These are phyloP conservation scores for Castanospermum australe DNA, from an alignment of 306 rosid genomes.

Conservation along the genomic window DNA sequence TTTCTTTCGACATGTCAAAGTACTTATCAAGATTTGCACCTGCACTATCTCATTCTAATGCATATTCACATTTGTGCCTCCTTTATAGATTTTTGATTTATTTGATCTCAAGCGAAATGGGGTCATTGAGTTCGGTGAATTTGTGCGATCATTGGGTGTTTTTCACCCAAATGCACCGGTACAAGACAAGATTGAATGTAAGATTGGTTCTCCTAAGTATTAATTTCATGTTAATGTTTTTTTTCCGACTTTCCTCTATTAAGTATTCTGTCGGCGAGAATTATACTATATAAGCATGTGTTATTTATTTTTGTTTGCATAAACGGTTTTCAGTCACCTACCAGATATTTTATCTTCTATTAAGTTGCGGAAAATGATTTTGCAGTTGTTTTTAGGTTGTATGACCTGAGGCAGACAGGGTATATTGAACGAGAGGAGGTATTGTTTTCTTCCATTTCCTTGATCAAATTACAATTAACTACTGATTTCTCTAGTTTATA, in stretches of 20 bases:
- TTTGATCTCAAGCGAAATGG: slow-evolving; percentile 82
- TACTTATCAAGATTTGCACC: too few species aligned
- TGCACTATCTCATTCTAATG: slow-evolving; percentile 1
- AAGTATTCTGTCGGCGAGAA: not conserved
- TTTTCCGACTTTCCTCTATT: too few species aligned
- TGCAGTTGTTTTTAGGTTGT: slow-evolving; percentile 87
- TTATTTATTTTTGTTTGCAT: not conserved
- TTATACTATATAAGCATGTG: not conserved
- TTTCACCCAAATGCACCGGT: slow-evolving; percentile 75
- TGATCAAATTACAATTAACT: not conserved
- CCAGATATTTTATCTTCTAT: slow-evolving; percentile 7
- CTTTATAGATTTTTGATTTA: slow-evolving; percentile 66
- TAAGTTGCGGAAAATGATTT: slow-evolving; percentile 30
- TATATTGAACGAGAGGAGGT: slow-evolving; percentile 87
- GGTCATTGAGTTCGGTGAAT: slow-evolving; percentile 84
- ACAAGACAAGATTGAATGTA: slow-evolving; percentile 75
- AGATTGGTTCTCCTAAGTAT: slow-evolving; percentile 19
- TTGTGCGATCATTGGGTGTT: slow-evolving; percentile 75
- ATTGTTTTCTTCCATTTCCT: slow-evolving; percentile 11
- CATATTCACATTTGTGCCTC: slow-evolving; percentile 1
- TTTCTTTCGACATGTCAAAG: not conserved
- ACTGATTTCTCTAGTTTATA: not conserved
- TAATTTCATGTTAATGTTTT: too few species aligned
- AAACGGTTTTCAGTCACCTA: not conserved
- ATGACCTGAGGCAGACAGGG: slow-evolving; percentile 84